Evolutionary conservation across 2,329 filamentous ascomycete genomes (phyloP).

Genomic region (Sphaerulina vaccinii): DNA sequence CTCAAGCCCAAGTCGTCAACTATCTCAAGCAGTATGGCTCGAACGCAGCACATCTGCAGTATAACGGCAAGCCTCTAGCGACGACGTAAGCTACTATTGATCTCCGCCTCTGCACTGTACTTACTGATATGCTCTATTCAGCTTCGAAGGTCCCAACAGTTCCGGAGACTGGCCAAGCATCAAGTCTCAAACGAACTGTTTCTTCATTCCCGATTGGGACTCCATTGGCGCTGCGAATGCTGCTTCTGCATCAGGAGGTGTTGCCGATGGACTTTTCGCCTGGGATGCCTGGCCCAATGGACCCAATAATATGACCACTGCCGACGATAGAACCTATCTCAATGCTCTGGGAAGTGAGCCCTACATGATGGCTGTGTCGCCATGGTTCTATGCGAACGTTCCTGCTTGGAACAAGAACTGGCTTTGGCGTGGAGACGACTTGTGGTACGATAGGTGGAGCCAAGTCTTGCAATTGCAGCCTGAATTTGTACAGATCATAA

Average conservation of each 20-base stretch:
- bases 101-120: not conserved
- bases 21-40: slow-evolving; percentile 50
- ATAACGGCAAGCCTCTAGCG: slow-evolving; percentile 52
- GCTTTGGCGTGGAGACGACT: slow-evolving; percentile 60
- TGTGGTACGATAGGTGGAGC: slow-evolving; percentile 62
- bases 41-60: slow-evolving; percentile 49
- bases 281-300: slow-evolving; percentile 54
- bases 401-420: slow-evolving; percentile 60
- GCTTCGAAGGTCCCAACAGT: slow-evolving; percentile 48
- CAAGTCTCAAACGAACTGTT: slow-evolving; percentile 42
- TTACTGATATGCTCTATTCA: not conserved
- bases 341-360: slow-evolving; percentile 43
- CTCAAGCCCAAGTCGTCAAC: slow-evolving; percentile 41
- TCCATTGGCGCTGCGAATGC: slow-evolving; percentile 39
- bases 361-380: slow-evolving; percentile 51
- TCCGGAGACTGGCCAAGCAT: slow-evolving; percentile 47
- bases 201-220: slow-evolving; percentile 51
- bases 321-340: slow-evolving; percentile 44
- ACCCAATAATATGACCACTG: slow-evolving; percentile 51
- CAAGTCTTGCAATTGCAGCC: slow-evolving; percentile 53
- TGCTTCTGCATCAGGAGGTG: slow-evolving; percentile 11
- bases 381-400: slow-evolving; percentile 59
- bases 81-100: slow-evolving; percentile 41
- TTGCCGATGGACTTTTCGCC: slow-evolving; percentile 49
- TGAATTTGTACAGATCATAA: slow-evolving; percentile 55